Evolutionary conservation across 1,284 basidiomycete genomes (phyloP), one percentile per base, ranked within the genome.

Genomic region (Irpex sp.): DNA sequence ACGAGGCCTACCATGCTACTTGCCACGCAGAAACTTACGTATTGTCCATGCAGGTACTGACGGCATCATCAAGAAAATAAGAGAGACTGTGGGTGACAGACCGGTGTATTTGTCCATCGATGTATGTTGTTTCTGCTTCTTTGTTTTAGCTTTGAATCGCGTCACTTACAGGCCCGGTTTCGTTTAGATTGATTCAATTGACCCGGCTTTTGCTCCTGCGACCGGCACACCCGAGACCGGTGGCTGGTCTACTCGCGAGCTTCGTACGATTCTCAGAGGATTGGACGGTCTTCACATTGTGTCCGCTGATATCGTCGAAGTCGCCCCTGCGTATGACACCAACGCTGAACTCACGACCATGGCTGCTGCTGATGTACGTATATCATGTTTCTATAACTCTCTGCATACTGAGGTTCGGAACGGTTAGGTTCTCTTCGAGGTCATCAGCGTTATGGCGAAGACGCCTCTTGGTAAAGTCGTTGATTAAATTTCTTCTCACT

Each of bases 281-380:
- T 76, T 93, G 13, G 86, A 88, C 65, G 91, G 90, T 37, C 76
- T 92, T 63, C 78, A 85, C 64, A 87, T 92, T 64, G 87, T 92
- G 58, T 90, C 86, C 51, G 91, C 89, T 5, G 92, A 93, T 72
- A 86, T 93, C 59, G 91, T 93, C 52, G 91, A 93, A 73, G 91
- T 93, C 15, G 87, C 90, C 2, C 91, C 91, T 49, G 88, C 91
- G 6, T 93, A 91, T 69, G 90, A 92, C 67, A 90, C 88, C 8
- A 89, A 91, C 70, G 91, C 91, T 19, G 90, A 92, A 72, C 77
- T 88, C 64, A 92, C 89, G 8, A 89, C 89, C 48, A 88, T 91
- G 84, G 90, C 88, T 34, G 91, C 91, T 26, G 91, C 91, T 1
- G 91, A 92, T 73, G 87, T 91, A 71, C 74, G 86, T 78, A 2